Evolutionary conservation across 441 rosid genomes (phyloP).

Genomic region (Biscutella auriculata): DNA sequence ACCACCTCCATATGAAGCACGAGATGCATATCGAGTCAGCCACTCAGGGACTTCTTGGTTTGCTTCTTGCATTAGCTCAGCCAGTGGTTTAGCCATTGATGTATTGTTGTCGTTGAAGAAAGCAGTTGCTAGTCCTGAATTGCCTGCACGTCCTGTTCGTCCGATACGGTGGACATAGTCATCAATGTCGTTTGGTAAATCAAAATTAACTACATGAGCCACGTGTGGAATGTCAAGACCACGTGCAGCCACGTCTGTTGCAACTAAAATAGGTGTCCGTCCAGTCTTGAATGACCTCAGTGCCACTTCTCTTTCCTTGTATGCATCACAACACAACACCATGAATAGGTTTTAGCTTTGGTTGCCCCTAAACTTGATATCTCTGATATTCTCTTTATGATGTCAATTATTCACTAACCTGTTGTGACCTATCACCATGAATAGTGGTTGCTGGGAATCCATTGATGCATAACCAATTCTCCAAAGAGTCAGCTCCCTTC

Average conservation of each 20-base stretch:
- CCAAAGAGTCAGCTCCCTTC: conserved; percentile 50
- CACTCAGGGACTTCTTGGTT: conserved; percentile 94
- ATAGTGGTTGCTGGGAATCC: conserved; percentile 55
- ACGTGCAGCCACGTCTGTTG: conserved; percentile 28
- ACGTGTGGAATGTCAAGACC: conserved; percentile 31
- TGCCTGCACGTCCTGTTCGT: conserved; percentile 30
- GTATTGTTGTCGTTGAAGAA: conserved; percentile 27
- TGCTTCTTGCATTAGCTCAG: conserved; percentile 85
- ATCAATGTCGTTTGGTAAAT: conserved; percentile 27
- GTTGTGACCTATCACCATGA: conserved; percentile 59
- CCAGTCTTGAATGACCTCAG: conserved; percentile 29
- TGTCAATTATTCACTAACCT: conserved; percentile 29
- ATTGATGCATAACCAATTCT: conserved; percentile 43
- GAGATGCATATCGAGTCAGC: conserved; percentile 65
- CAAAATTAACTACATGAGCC: conserved; percentile 30
- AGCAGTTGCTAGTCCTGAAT: conserved; percentile 29
- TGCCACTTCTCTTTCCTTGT: conserved; percentile 28
- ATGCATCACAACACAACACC: conserved; percentile 10
- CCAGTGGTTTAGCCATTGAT: conserved; percentile 27
- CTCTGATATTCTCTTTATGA: background rate
- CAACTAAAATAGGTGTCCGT: conserved; percentile 25
- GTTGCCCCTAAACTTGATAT: conserved; percentile 2
- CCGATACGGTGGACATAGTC: conserved; percentile 31
- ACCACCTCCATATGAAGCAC: conserved; percentile 44
- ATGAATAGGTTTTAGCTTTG: background rate